phyloP scores from a whole-genome alignment of 768 basidiomycete genomes.

The Russula sp. region DNA sequence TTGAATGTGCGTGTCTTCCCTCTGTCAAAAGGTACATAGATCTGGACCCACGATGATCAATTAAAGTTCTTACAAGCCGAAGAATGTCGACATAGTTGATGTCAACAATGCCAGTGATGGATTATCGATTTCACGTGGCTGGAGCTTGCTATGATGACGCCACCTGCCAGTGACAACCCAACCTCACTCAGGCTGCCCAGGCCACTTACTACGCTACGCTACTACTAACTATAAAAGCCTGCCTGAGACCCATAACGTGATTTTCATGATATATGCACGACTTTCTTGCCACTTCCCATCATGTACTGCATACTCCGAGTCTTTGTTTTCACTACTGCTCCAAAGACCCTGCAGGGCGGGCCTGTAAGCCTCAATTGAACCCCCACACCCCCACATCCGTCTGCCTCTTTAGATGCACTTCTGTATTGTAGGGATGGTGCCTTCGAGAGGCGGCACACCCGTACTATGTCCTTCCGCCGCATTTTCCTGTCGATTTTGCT shows the following conservation, averaged over 20 bases:
- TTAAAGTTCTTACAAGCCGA: constrained; percentile 62
- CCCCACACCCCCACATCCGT: background rate
- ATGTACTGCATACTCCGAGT: constrained; percentile 37
- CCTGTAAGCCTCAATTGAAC: constrained; percentile 34
- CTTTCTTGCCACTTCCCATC: background rate
- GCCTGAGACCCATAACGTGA: too few relatives aligned
- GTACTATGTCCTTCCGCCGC: constrained; percentile 33
- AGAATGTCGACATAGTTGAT: constrained; percentile 73
- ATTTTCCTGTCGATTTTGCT: constrained; percentile 41
- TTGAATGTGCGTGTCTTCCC: constrained; percentile 95
- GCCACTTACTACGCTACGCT: too few relatives aligned
- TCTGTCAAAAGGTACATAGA: constrained; percentile 34
- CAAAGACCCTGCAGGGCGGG: constrained; percentile 47
- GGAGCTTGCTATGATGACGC: too few relatives aligned
- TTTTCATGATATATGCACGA: too few relatives aligned
- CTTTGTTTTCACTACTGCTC: constrained; percentile 69
- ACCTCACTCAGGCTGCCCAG: too few relatives aligned
- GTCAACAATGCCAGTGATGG: background rate
- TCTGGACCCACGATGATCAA: background rate
- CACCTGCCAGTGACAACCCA: background rate
- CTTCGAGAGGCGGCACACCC: constrained; percentile 51
- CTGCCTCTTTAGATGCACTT: background rate
- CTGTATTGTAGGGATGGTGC: constrained; percentile 60
- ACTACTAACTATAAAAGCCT: too few relatives aligned
- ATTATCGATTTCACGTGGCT: background rate